These are phyloP conservation scores for Scheffersomyces segobiensis DNA, from an alignment of 1,139 yeast genomes.

Conservation along the genomic window DNA sequence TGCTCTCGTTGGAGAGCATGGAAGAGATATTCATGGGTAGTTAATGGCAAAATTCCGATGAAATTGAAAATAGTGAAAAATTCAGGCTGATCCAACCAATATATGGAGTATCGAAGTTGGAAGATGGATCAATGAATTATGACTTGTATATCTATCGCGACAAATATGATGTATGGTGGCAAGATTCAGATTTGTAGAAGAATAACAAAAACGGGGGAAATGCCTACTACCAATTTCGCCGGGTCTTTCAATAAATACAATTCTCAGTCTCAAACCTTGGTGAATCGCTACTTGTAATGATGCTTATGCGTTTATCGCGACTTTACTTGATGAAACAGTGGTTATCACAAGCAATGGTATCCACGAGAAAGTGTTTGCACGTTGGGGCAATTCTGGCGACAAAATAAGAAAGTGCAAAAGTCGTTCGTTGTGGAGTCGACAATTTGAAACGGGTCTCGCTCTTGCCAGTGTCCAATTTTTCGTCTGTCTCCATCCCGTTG, in stretches of 20 bases:
- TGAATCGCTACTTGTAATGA: not conserved
- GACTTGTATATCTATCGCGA: not conserved
- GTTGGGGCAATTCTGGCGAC: not conserved
- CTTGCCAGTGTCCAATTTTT: not conserved
- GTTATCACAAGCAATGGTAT: not conserved
- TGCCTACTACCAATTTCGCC: not conserved
- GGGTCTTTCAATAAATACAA: not conserved
- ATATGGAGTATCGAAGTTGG: not conserved
- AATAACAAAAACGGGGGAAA: not conserved
- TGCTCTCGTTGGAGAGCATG: conserved; percentile 35
- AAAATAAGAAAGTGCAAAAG: not conserved
- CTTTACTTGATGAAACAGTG: not conserved
- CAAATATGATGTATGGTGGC: not conserved
- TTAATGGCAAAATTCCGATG: not conserved
- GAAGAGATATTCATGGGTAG: conserved; percentile 40
- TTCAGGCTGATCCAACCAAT: not conserved
- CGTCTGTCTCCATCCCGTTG: not conserved
- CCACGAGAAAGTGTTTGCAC: not conserved
- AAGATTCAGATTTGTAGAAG: not conserved
- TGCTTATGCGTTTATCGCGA: not conserved
- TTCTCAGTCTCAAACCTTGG: not conserved
- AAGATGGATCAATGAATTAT: not conserved
- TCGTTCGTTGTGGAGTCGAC: not conserved
- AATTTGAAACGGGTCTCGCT: not conserved
- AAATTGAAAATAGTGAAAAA: not conserved